These are phyloP conservation scores for Penicillium lividum DNA, from an alignment of 495 filamentous ascomycete genomes.

Conservation along the genomic window DNA sequence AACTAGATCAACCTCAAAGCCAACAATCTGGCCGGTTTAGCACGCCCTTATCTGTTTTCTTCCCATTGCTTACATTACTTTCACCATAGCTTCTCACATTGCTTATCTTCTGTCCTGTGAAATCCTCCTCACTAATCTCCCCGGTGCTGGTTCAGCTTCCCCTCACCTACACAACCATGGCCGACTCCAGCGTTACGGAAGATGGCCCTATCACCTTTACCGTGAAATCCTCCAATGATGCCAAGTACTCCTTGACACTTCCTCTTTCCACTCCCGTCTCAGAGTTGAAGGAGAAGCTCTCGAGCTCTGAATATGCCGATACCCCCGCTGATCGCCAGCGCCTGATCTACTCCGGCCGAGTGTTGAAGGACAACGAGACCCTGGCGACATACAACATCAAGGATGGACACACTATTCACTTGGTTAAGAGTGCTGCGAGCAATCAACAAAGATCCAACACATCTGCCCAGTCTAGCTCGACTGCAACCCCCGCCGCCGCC, in stretches of 20 bases:
- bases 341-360: slow-evolving; percentile 94
- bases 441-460: slow-evolving; percentile 68
- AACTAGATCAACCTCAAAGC: not conserved
- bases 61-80: not conserved
- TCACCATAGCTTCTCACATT: not conserved
- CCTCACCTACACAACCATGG: slow-evolving; percentile 36
- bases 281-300: slow-evolving; percentile 87
- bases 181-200: slow-evolving; percentile 45
- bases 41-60: not conserved
- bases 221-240: slow-evolving; percentile 87
- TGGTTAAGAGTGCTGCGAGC: slow-evolving; percentile 93
- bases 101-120: not conserved
- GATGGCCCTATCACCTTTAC: slow-evolving; percentile 80
- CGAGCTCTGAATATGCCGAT: slow-evolving; percentile 75
- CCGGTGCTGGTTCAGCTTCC: slow-evolving; percentile 1
- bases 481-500: slow-evolving; percentile 50
- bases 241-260: slow-evolving; percentile 78
- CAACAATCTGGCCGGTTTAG: not conserved
- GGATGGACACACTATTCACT: slow-evolving; percentile 89
- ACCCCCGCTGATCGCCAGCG: slow-evolving; percentile 84
- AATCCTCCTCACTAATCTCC: not conserved
- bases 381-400: slow-evolving; percentile 91
- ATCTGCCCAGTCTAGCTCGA: slow-evolving; percentile 47
- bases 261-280: slow-evolving; percentile 72
- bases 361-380: slow-evolving; percentile 90